Evolutionary conservation across 1,284 basidiomycete genomes (phyloP).

Genomic region (Pseudozyma hubeiensis): DNA sequence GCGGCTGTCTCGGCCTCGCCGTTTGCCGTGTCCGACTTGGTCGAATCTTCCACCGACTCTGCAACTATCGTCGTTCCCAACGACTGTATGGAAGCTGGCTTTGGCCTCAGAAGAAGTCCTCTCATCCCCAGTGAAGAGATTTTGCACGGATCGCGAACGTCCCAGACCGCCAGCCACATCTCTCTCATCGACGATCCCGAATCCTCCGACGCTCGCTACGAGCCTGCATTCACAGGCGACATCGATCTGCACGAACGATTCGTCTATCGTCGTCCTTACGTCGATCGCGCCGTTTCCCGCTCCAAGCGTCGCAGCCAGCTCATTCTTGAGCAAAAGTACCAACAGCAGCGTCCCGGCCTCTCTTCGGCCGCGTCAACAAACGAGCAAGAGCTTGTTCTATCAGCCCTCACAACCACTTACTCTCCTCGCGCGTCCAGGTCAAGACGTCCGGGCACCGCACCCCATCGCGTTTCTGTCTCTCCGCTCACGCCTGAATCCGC

Average conservation of each 20-base stretch:
- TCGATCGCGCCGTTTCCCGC: constrained; percentile 29
- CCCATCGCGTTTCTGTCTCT: constrained; percentile 8
- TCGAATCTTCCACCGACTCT: not conserved
- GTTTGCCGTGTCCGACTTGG: not conserved
- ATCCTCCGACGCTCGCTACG: constrained; percentile 11
- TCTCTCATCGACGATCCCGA: constrained; percentile 9
- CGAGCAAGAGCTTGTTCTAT: not conserved
- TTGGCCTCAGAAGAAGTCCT: constrained; percentile 39
- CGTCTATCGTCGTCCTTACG: constrained; percentile 35
- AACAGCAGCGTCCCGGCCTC: constrained; percentile 29
- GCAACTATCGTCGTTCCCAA: constrained; percentile 36
- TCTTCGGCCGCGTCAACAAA: constrained; percentile 7
- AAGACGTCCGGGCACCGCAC: constrained; percentile 33
- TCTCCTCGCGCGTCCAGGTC: constrained; percentile 9
- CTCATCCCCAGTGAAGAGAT: constrained; percentile 16
- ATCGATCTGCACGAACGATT: constrained; percentile 24
- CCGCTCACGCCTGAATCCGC: constrained; percentile 28
- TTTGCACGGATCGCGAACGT: constrained; percentile 3
- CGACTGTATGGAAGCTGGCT: constrained; percentile 50
- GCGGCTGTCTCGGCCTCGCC: constrained; percentile 12
- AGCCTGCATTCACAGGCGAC: constrained; percentile 25
- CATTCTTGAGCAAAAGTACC: constrained; percentile 45
- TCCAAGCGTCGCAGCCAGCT: constrained; percentile 45
- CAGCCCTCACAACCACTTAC: not conserved
- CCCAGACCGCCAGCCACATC: constrained; percentile 1